Evolutionary conservation across 192 early-diverging fungal species (phyloP), one percentile per base, ranked within the genome.

Genomic region (Entomortierella lignicola): DNA sequence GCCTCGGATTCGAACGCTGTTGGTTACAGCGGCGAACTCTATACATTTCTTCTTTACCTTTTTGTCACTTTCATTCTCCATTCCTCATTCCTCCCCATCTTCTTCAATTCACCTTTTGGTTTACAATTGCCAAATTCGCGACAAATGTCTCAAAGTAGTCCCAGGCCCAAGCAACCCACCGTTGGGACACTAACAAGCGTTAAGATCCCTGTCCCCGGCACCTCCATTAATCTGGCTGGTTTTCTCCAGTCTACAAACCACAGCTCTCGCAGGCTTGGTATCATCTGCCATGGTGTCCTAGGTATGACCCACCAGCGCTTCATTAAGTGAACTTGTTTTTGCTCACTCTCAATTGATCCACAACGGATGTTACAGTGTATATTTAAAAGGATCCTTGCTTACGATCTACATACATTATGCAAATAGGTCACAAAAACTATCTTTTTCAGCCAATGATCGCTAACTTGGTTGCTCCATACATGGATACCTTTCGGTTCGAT

Each of bases 401-500:
- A 54, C 15, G 18, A 43, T 29, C 20, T 20, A 4, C 39, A n/a
- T 25, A 26, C 7, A 48, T 29, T 17, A 34, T 25, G 20, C 6
- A 21, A 11, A 23, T 50, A 81, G 80, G 80, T 34, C 80, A 81
- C 55, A 81, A 81, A 31, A 81, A 81, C 61, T 81, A 81, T 39
- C 61, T 72, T 44, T 81, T 72, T 42, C 80, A 72, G 43, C 71
- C 70, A 13, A 63, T 15, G 8, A 37, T 81, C 48, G 80, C 80
- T 26, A 81, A 81, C 51, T n/a, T 30, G 25, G 61, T 81, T 37
- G 66, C 80, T 6, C 68, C 67, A 0, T 59, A 54, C 50, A 73
- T 81, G 66, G 80, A 81, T 56, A 73, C 83, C 15, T 82, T 85
- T 51, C 82, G 84, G 25, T 85, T 85, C 57, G 84, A 85, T 60